Base-by-base conservation (phyloP, 768 basidiomycete species). In the Psilocybe cyanescens region DNA sequence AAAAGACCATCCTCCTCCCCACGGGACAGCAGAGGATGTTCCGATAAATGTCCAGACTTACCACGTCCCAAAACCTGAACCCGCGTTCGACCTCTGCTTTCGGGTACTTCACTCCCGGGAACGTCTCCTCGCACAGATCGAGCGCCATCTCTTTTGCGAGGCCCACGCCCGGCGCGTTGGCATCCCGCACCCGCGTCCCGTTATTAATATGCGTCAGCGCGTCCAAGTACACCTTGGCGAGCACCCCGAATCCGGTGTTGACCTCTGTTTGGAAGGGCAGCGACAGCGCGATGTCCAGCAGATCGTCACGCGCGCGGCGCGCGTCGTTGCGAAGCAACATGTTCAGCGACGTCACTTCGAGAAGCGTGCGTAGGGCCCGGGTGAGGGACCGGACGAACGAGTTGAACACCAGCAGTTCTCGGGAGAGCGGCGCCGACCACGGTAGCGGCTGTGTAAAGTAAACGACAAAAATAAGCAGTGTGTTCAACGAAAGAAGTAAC, bases 51-150 rank as follows among this genome's bases (percentile, higher is more conserved):
- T 61, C 66, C 55, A 60, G 58, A 47, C 95, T 78, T 72, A 97
- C 96, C 76, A 96, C 84, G 73, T 98, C 95, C 97, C 97, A 99
- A 82, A 99, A 99, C 70, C 97, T 83, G 82, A 99, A 98, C 5
- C 97, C 97, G 53, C 97, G 80, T 76, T 97, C 95, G 60, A 99
- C 91, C 81, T 99, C 97, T 62, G 79, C 79, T 76, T 89, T 87
- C 3, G 96, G 94, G 59, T 70, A 75, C 81, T 95, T 97, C 67
- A 99, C 93, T 19, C 93, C 95, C 17, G 90, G 85, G 83, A 99
- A 98, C 58, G 92, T 95, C 71, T 95, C 91, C 69, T 98, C 95
- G 72, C 96, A 92, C 67, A 97, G 89, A 64, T 91, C 92, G 46
- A 98, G 83, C 50, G 95, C 95, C 81, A 92, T 84, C 55, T 85